phyloP scores from a whole-genome alignment of 352 stramenopile species.

The Pythium aquatile region DNA sequence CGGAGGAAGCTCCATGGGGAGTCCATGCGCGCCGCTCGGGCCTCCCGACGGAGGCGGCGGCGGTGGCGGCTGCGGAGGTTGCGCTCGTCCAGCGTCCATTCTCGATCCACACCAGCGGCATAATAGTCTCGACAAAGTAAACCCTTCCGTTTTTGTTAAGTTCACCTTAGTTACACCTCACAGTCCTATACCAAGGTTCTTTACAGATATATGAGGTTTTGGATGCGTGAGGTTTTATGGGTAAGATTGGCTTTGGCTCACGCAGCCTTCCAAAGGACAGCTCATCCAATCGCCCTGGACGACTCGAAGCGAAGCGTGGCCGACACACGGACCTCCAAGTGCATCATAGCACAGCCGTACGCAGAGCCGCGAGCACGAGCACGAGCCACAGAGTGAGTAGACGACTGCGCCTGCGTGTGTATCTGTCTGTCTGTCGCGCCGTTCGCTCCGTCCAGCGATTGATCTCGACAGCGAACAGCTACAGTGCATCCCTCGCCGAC shows the following conservation, averaged over 20 bases:
- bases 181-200: neutral
- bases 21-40: neutral
- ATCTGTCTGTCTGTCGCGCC: constrained; percentile 11
- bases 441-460: neutral
- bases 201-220: neutral
- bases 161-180: neutral
- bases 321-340: neutral
- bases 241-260: constrained; percentile 17
- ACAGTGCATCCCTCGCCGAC: neutral
- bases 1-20: constrained; percentile 32
- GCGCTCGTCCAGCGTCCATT: constrained; percentile 12
- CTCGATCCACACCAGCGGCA: neutral
- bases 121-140: constrained; percentile 1
- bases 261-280: constrained; percentile 13
- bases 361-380: neutral
- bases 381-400: constrained; percentile 25
- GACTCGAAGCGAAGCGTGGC: neutral
- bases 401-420: constrained; percentile 14
- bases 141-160: neutral
- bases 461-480: neutral
- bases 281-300: constrained; percentile 9
- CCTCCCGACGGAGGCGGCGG: constrained; percentile 19
- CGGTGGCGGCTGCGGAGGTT: constrained; percentile 22
- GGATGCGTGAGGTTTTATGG: constrained; percentile 6
- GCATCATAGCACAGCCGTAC: neutral